These are phyloP conservation scores for Cytospora schulzeri DNA, from an alignment of 2,329 filamentous ascomycete species.

Conservation along the genomic window DNA sequence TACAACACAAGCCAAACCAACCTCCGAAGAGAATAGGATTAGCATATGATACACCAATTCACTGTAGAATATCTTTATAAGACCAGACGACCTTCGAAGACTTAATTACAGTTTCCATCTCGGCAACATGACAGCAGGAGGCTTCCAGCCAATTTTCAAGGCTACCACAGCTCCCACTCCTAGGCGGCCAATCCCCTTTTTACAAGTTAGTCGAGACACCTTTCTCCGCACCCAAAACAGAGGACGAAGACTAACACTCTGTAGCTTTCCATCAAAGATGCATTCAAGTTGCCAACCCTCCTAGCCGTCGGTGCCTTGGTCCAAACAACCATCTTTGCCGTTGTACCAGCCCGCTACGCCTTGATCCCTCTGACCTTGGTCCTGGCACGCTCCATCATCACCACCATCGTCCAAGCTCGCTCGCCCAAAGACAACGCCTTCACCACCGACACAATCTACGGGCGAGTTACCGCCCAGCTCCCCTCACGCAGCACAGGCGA, in stretches of 20 bases:
- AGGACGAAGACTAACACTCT: not conserved
- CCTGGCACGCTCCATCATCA: slow-evolving; percentile 17
- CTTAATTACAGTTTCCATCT: not conserved
- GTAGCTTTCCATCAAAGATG: slow-evolving; percentile 25
- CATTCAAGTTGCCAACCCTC: slow-evolving; percentile 23
- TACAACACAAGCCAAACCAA: not conserved
- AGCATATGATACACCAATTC: not conserved
- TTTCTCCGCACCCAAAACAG: no score
- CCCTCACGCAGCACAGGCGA: slow-evolving; percentile 1
- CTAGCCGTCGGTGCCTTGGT: slow-evolving; percentile 23
- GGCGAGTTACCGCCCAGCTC: slow-evolving; percentile 25
- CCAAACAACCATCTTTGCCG: slow-evolving; percentile 11
- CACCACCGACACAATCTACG: slow-evolving; percentile 17
- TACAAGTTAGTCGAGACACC: not conserved
- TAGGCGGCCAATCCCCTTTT: not conserved
- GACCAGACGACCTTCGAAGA: no score
- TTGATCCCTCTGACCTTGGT: slow-evolving; percentile 19
- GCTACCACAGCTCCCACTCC: slow-evolving; percentile 6
- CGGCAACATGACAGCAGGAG: slow-evolving; percentile 13
- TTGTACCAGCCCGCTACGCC: slow-evolving; percentile 22
- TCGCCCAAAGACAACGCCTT: slow-evolving; percentile 18
- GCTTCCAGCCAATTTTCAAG: slow-evolving; percentile 18
- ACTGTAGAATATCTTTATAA: not conserved
- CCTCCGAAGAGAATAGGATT: not conserved
- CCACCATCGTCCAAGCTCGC: slow-evolving; percentile 10